A percentile compares a stretch with the other conserved stretches of the same genome.
phyloP scores from a whole-genome alignment of 495 filamentous ascomycete genomes.

The Penicillium egyptiacum region DNA sequence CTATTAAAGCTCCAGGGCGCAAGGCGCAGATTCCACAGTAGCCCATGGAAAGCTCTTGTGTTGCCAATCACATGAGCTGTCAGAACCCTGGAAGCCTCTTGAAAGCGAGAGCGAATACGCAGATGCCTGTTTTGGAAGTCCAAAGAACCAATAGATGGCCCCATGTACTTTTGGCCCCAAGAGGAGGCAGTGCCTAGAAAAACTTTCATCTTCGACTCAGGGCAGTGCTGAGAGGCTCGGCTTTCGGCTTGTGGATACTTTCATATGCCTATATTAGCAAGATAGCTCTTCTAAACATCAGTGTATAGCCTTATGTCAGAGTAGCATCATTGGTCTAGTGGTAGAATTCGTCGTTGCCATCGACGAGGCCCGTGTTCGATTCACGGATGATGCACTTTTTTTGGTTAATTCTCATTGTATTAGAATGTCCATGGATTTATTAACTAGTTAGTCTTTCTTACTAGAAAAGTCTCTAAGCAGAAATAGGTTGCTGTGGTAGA shows the following conservation, averaged over 20 bases:
- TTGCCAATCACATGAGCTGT: background rate
- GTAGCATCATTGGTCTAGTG: slow-evolving; percentile 58
- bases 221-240: background rate
- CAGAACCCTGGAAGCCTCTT: background rate
- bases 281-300: too few species aligned
- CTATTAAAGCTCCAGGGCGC: slow-evolving; percentile 1
- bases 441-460: too few species aligned
- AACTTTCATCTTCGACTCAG: background rate
- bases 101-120: background rate
- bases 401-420: too few species aligned
- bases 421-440: too few species aligned
- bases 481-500: too few species aligned
- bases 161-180: background rate
- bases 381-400: slow-evolving; percentile 58
- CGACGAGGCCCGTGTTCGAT: slow-evolving; percentile 61
- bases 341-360: slow-evolving; percentile 62
- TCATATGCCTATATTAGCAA: too few species aligned
- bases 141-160: background rate
- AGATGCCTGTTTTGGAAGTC: too few species aligned
- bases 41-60: background rate
- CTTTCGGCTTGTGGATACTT: too few species aligned
- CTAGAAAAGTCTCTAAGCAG: too few species aligned
- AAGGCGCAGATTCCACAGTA: slow-evolving; percentile 3
- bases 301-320: slow-evolving; percentile 15
- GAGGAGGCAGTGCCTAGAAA: slow-evolving; percentile 3